These are phyloP conservation scores for Verticillium alfalfae DNA, from an alignment of 2,329 filamentous ascomycete species.

Conservation along the genomic window DNA sequence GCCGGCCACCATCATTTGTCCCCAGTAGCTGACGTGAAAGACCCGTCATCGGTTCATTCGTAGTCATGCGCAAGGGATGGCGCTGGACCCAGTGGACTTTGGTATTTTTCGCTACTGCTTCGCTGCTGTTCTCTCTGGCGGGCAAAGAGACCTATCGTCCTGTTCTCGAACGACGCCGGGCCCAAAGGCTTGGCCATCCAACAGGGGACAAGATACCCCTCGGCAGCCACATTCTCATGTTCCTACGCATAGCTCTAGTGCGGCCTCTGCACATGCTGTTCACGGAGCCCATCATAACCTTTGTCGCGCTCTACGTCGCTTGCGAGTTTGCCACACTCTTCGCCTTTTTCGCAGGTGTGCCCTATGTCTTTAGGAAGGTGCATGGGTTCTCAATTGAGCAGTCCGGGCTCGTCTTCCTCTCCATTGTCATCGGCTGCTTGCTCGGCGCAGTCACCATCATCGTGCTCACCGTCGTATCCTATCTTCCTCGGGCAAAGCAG, in stretches of 20 bases:
- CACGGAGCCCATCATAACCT: conserved; percentile 57
- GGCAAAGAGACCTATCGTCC: conserved; percentile 51
- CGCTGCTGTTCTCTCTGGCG: conserved; percentile 31
- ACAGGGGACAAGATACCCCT: conserved; percentile 17
- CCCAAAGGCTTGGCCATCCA: conserved; percentile 25
- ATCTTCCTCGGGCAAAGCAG: conserved; percentile 25
- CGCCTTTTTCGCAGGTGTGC: conserved; percentile 45
- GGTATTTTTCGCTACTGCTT: conserved; percentile 25
- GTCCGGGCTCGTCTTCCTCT: conserved; percentile 37
- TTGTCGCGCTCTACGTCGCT: conserved; percentile 43
- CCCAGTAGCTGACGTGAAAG: conserved; percentile 18
- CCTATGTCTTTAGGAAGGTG: conserved; percentile 37
- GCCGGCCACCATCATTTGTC: background rate
- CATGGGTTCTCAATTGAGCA: conserved; percentile 39
- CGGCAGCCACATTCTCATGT: conserved; percentile 12
- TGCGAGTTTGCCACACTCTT: conserved; percentile 48
- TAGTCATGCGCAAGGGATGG: conserved; percentile 39
- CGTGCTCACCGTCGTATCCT: conserved; percentile 35
- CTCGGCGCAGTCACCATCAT: conserved; percentile 34
- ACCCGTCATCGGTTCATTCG: conserved; percentile 43
- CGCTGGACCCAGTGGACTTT: conserved; percentile 49
- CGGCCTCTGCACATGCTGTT: conserved; percentile 54
- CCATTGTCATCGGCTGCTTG: conserved; percentile 38
- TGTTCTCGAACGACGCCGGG: conserved; percentile 32
- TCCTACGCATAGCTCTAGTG: conserved; percentile 36